Base-by-base conservation (phyloP, 108 stramenopile genomes). In the Epipyxis sp. region DNA sequence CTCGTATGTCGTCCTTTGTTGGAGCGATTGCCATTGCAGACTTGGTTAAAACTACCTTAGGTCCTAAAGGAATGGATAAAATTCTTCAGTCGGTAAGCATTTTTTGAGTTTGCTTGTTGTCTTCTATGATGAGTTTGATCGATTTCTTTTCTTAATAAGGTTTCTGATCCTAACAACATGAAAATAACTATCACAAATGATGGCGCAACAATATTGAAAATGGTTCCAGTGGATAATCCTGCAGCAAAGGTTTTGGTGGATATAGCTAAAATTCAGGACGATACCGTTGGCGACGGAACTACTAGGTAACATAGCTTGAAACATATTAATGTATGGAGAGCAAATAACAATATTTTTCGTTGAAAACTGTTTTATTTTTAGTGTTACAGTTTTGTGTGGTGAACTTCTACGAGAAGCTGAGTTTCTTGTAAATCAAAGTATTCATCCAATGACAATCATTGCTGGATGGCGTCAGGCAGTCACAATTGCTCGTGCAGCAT, bases 1-100 rank as follows among this genome's bases (percentile, higher is more conserved):
- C 99, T 67, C 94, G 99, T 57, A 80, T 99, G 77, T 93, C 92
- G 27, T 96, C 95, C 59, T 95, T 98, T 78, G 90, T 99, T 44
- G 99, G 99, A 32, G 99, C 99, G 78, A 99, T 99, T 82, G 95
- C 99, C 59, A 98, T 99, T 59, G 93, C 95, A 42, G 99, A 99
- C 80, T 84, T 99, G 40, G 97, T 99, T 39, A 99, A 99, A 82
- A 96, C 99, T 29, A 99, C 99, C 1, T 87, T 99, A 1, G 99
- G 99, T n/a, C 99, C 99, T 37, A 98, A 98, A 82, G 99, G 99
- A 40, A 95, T 97, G 94, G 95, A 97, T 85, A 97, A 97, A 80
- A 96, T 98, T 67, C 82, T 98, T 43, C 95, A 96, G 83, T 84
- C 84, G 3, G 90, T 95, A 6, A 46, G 71, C 10, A 10, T 57